Evolutionary conservation across 2,329 filamentous ascomycete species (phyloP), one percentile per base, ranked within the genome.

Genomic region (Polytolypa hystricis): DNA sequence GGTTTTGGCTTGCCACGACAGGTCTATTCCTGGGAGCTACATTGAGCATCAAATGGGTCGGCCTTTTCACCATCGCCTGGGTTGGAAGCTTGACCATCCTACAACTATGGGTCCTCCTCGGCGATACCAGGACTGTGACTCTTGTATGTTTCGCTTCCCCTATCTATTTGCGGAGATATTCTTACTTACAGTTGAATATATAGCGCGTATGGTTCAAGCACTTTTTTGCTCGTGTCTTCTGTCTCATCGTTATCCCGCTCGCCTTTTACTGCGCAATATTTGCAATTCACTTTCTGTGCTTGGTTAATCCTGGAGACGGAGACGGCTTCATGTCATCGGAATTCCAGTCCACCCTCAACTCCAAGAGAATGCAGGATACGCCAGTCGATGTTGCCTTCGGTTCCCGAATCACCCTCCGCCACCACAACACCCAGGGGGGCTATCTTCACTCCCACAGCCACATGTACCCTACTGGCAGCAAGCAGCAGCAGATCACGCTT

Each of bases 311-410:
- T 18, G 91, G 91, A 42, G 91, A 98, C 35, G 91, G 91, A 37
- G 91, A 98, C 61, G 91, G 91, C 38, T 98, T 98, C 70, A 98
- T 98, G 91, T 95, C 87, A 56, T 94, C 89, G 38, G 91, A 98
- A 57, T 98, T 98, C 69, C 91, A 98, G 66, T 83, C 91, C 20
- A 96, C 91, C 2, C 70, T 98, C 47, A 98, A 96, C 66, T 87
- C 79, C 53, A 98, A 96, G 70, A 79, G 76, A 36, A 98, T 98
- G 91, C 80, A 85, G 56, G 86, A 93, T 60, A 86, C 93, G 4
- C 81, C 91, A 2, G 91, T 84, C 19, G 87, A 98, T 62, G 81
- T 98, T 40, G 79, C 82, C 18, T 81, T 91, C 52, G 91, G 91
- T 41, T 93, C 86, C 57, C 77, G 83, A 45, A 73, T 98, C 52